phyloP scores from a whole-genome alignment of 345 rosid species.

The Corchorus capsularis region DNA sequence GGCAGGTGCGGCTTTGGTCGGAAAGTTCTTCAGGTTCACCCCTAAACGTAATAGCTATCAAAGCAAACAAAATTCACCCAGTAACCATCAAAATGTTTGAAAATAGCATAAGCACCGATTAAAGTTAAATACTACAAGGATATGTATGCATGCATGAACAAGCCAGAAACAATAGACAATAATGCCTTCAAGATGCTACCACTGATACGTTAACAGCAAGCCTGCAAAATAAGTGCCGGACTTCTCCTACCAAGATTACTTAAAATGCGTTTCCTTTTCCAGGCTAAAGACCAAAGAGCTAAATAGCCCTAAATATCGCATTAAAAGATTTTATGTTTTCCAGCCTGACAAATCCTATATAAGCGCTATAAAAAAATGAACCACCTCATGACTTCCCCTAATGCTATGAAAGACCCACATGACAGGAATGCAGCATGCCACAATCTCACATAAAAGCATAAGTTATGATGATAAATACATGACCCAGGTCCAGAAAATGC shows the following conservation, averaged over 20 bases:
- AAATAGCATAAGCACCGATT: not conserved
- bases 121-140: not conserved
- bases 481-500: not conserved
- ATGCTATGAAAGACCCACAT: not conserved
- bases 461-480: not conserved
- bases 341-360: not conserved
- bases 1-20: constrained; percentile 65
- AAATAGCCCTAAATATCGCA: not conserved
- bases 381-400: not conserved
- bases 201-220: not conserved
- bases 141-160: not conserved
- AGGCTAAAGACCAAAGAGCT: not conserved
- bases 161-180: not conserved
- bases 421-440: not conserved
- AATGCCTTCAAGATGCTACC: not conserved
- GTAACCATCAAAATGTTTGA: not conserved
- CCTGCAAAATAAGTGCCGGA: not conserved
- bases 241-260: not conserved
- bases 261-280: not conserved
- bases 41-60: constrained; percentile 69
- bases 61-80: constrained; percentile 2
- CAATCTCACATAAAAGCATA: not conserved
- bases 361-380: too few relatives aligned
- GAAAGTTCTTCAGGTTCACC: constrained; percentile 88
- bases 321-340: not conserved